Percentiles rank a stretch among this genome's conserved stretches.
phyloP scores from a whole-genome alignment of 116 monocot species.

The Iris pallida region DNA sequence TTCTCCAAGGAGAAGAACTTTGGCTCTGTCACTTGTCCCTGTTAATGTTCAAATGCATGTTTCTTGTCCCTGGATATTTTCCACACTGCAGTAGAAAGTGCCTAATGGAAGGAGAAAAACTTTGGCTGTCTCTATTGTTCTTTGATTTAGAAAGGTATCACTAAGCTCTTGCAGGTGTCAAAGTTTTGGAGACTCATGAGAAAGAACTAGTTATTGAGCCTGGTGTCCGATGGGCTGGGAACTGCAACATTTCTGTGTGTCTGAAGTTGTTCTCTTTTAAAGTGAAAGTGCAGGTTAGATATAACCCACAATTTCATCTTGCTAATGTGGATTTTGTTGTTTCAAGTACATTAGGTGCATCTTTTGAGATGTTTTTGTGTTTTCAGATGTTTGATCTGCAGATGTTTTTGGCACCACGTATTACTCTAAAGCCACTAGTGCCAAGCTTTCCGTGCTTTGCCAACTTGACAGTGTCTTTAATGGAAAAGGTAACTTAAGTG shows the following conservation, averaged over 20 bases:
- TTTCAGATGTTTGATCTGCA: constrained; percentile 69
- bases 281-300: constrained; percentile 53
- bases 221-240: constrained; percentile 71
- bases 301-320: background rate
- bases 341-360: too few species aligned
- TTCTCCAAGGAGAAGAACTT: too few species aligned
- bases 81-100: too few species aligned
- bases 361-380: background rate
- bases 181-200: constrained; percentile 69
- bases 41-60: too few species aligned
- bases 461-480: constrained; percentile 54
- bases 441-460: constrained; percentile 94
- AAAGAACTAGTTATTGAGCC: constrained; percentile 70
- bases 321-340: background rate
- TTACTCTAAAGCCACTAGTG: constrained; percentile 84
- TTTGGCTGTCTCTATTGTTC: too few species aligned
- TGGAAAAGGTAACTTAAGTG: constrained; percentile 60
- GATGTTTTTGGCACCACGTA: constrained; percentile 54
- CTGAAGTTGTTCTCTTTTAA: constrained; percentile 40
- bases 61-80: too few species aligned
- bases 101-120: too few species aligned
- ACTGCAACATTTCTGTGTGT: constrained; percentile 44
- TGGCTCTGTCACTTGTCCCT: too few species aligned
- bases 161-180: constrained; percentile 51
- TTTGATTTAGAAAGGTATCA: too few species aligned